Conservation (phyloP, 1,139 yeast species). For the Geotrichum histeridarum region DNA sequence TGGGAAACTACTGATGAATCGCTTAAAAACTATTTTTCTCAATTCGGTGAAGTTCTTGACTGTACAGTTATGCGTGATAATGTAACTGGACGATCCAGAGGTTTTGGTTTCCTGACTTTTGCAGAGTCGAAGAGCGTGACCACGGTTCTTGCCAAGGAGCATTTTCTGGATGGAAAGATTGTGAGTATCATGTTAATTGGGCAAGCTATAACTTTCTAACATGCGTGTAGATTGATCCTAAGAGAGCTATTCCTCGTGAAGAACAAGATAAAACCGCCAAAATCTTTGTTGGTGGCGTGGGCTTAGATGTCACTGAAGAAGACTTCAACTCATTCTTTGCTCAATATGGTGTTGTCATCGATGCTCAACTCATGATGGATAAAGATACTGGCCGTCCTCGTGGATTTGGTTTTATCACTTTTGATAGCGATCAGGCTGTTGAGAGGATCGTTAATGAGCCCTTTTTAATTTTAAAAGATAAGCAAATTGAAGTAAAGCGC, state of each 20-base stretch:
- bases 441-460: slow-evolving; percentile 84
- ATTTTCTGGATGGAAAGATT: slow-evolving; percentile 89
- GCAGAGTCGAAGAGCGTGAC: slow-evolving; percentile 78
- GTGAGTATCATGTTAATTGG: slow-evolving; percentile 11
- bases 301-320: slow-evolving; percentile 88
- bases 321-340: slow-evolving; percentile 87
- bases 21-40: slow-evolving; percentile 71
- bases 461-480: slow-evolving; percentile 78
- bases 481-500: slow-evolving; percentile 90
- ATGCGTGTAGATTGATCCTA: slow-evolving; percentile 66
- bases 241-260: slow-evolving; percentile 95
- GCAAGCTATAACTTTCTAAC: neutral
- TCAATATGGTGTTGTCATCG: slow-evolving; percentile 88
- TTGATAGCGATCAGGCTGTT: slow-evolving; percentile 92
- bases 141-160: slow-evolving; percentile 81
- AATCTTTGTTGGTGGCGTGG: slow-evolving; percentile 96
- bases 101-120: slow-evolving; percentile 93
- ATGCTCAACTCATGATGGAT: slow-evolving; percentile 96
- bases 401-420: slow-evolving; percentile 97
- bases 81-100: slow-evolving; percentile 87
- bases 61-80: slow-evolving; percentile 93
- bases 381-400: slow-evolving; percentile 96
- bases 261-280: slow-evolving; percentile 97
- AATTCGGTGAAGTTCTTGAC: slow-evolving; percentile 87
- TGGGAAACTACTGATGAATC: slow-evolving; percentile 94